These are phyloP conservation scores for Erysimum cheiri DNA, from an alignment of 441 rosid genomes.

Conservation along the genomic window DNA sequence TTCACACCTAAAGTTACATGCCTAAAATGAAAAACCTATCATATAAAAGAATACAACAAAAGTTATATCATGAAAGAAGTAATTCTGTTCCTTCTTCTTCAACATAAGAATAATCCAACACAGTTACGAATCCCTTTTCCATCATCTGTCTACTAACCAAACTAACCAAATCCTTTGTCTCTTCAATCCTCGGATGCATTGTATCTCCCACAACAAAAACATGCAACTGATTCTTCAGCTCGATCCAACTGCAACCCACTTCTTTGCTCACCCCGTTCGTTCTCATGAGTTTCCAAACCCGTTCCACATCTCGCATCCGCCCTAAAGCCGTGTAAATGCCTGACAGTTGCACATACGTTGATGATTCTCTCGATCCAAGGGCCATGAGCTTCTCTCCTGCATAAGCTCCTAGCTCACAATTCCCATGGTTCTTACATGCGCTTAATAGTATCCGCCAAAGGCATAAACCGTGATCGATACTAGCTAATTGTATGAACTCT, in stretches of 20 bases:
- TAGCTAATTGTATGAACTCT: conserved; percentile 76
- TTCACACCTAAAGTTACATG: not conserved
- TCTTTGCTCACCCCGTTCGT: conserved; percentile 69
- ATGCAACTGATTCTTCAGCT: conserved; percentile 61
- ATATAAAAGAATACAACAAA: conserved; percentile 10
- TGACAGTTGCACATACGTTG: conserved; percentile 70
- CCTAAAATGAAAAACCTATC: not conserved
- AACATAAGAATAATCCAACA: conserved; percentile 24
- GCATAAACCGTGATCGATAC: conserved; percentile 66
- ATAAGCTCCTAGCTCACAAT: conserved; percentile 71
- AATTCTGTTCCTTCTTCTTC: conserved; percentile 32
- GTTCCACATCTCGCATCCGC: conserved; percentile 60
- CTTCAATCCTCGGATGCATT: conserved; percentile 64
- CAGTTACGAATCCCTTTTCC: conserved; percentile 53
- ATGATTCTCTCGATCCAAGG: conserved; percentile 80
- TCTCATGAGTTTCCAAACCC: conserved; percentile 70
- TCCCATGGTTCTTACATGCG: conserved; percentile 75
- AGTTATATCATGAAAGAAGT: conserved; percentile 22
- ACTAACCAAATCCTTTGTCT: conserved; percentile 49
- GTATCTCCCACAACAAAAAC: conserved; percentile 78
- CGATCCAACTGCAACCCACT: conserved; percentile 91
- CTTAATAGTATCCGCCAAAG: conserved; percentile 80
- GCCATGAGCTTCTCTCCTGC: conserved; percentile 89
- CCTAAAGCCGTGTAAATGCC: conserved; percentile 69
- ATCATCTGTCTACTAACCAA: conserved; percentile 60